Percentiles rank a stretch among this genome's conserved stretches.
Conservation (phyloP, 2,329 filamentous ascomycete genomes). For the Akanthomyces muscarius region DNA sequence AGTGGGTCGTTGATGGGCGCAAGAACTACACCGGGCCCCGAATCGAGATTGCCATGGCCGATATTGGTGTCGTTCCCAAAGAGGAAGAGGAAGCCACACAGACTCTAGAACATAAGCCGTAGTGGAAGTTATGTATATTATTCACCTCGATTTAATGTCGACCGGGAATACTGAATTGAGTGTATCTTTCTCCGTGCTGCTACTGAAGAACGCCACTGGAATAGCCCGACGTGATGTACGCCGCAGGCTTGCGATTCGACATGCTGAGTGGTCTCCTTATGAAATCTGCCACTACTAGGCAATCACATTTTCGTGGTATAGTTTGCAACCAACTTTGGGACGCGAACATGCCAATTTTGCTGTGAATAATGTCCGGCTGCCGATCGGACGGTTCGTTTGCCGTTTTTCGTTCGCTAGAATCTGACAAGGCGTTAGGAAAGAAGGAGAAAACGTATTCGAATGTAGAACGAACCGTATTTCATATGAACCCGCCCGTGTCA, state of each 20-base stretch:
- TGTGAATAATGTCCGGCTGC: not conserved
- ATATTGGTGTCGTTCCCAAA: not conserved
- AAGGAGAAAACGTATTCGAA: not conserved
- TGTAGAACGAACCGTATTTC: slow-evolving; percentile 69
- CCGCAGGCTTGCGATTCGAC: not conserved
- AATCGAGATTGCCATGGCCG: slow-evolving; percentile 19
- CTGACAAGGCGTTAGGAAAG: slow-evolving; percentile 21
- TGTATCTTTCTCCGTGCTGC: not conserved
- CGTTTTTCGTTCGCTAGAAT: slow-evolving; percentile 25
- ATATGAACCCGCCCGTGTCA: slow-evolving; percentile 96
- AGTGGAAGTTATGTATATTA: not conserved
- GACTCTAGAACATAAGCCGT: slow-evolving; percentile 21
- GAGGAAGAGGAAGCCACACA: slow-evolving; percentile 7
- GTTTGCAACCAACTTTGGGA: not conserved
- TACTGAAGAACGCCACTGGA: not conserved
- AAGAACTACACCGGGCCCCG: slow-evolving; percentile 39
- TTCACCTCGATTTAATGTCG: not conserved
- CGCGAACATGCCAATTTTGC: not conserved
- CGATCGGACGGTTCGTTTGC: not conserved
- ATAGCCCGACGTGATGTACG: not conserved
- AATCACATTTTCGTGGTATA: not conserved
- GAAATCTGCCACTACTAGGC: not conserved
- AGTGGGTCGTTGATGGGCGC: slow-evolving; percentile 44
- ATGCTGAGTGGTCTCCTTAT: not conserved
- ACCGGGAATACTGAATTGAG: not conserved